A percentile compares a stretch with the other conserved stretches of the same genome.
Conservation (phyloP, 2,329 filamentous ascomycete species). For the Penicillium nordicum region DNA sequence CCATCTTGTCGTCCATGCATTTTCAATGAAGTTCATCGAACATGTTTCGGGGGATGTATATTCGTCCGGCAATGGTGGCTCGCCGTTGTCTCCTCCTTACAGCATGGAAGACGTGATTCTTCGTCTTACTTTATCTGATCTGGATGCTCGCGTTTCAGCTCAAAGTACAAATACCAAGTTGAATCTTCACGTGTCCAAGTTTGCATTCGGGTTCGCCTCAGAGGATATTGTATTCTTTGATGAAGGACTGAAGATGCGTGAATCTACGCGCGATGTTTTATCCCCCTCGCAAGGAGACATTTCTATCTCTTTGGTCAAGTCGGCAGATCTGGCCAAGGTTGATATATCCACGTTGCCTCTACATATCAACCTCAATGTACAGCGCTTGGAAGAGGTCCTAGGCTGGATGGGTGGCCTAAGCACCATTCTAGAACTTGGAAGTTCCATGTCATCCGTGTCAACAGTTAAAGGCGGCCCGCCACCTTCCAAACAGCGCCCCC, state of each 20-base stretch:
- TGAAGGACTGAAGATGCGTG: slow-evolving; percentile 45
- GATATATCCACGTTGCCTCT: slow-evolving; percentile 75
- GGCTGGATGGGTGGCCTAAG: slow-evolving; percentile 88
- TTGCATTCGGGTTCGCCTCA: slow-evolving; percentile 48
- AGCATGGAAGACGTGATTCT: slow-evolving; percentile 34
- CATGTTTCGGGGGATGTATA: slow-evolving; percentile 32
- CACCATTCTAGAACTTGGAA: slow-evolving; percentile 82
- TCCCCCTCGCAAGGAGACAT: slow-evolving; percentile 40
- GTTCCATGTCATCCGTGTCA: slow-evolving; percentile 74
- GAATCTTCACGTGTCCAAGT: slow-evolving; percentile 38
- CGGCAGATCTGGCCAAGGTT: slow-evolving; percentile 38
- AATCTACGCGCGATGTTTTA: slow-evolving; percentile 43
- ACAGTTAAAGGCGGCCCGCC: slow-evolving; percentile 44
- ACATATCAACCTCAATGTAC: slow-evolving; percentile 71
- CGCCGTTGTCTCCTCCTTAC: slow-evolving; percentile 17
- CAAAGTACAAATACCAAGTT: slow-evolving; percentile 24
- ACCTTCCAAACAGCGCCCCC: slow-evolving; percentile 33
- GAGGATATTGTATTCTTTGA: slow-evolving; percentile 54
- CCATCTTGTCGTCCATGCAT: slow-evolving; percentile 27
- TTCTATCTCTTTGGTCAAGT: slow-evolving; percentile 35
- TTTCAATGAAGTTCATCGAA: slow-evolving; percentile 39
- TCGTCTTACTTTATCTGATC: slow-evolving; percentile 26
- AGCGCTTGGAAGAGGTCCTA: slow-evolving; percentile 79
- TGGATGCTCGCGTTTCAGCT: slow-evolving; percentile 25
- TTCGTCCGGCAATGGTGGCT: slow-evolving; percentile 13